Evolutionary conservation across 2,329 filamentous ascomycete species (phyloP), one percentile per base, ranked within the genome.

Genomic region (Colletotrichum salicis): DNA sequence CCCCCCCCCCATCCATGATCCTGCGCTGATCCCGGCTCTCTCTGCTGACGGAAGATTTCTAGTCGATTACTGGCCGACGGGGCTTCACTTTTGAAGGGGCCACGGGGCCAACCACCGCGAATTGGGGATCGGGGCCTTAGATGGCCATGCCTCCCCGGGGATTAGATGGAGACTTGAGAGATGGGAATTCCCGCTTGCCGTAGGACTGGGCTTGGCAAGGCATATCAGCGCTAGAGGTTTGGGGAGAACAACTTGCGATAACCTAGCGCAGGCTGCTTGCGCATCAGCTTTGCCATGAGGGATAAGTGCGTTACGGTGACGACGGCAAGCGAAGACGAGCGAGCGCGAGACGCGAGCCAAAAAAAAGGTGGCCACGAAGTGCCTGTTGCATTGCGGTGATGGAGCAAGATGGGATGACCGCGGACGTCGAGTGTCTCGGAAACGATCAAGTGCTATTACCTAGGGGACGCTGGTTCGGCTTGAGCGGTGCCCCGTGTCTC

Each of bases 341-440:
- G 69, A 69, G 65, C 65, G 69, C 69, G 65, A 69, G 52, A 63
- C 59, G 65, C 64, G 65, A 69, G 65, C 51, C 15, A 45, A 64
- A 41, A 41, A 19, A 45, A 64, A 52, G 35, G 35, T 55, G 22
- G n/a, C 41, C 58, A 71, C 41, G 41, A 22, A 15, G n/a, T 55
- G 2, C 19, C 15, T 19, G 37, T 19, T 41, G 58, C 54, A 59
- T 64, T 71, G 33, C 54, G 61, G 41, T 27, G 19, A 60, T 33
- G 31, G 41, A 27, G 31, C n/a, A 27, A 69, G 41, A 64, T 71
- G 69, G 48, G 69, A 71, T 64, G 69, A 71, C 60, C 22, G 55
- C 41, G 59, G 59, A 66, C 48, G 11, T 64, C 48, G 35, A 45
- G 59, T 71, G 70, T 71, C 70, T 71, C 70, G 64, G 59, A 71